Base-by-base conservation (phyloP, 805 yeast genomes). In the Candida suzukii region DNA sequence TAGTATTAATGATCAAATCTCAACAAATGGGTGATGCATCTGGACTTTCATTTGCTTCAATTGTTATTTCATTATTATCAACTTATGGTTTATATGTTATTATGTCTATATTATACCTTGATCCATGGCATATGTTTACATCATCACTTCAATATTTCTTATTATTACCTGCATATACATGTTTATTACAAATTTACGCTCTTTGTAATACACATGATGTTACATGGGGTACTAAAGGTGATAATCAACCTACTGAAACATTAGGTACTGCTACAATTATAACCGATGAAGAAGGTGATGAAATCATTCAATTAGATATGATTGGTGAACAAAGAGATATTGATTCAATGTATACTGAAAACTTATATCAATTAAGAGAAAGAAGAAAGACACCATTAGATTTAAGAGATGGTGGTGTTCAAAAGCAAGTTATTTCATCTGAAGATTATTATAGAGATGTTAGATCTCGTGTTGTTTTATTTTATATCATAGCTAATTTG, bases 191-290 rank as follows among this genome's bases (percentile, higher is more conserved):
- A 64, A 88, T 93, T 44, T 91, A 88, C 66, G 97, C 99, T 1
- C 88, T 91, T 64, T 91, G 99, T 68, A 91, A 91, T 61, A 91
- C 97, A 3, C 98, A 91, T 64, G 99, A 91, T 69, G 96, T 93
- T 39, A 85, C 96, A 0, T 91, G 99, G 99, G 99, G 99, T 64
- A 91, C 99, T 2, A 91, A 91, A 60, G 99, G 99, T 50, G 96
- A 90, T 46, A 84, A 82, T 48, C 76, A 75, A 45, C 83, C 78
- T 36, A 74, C 78, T 17, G 76, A 77, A 48, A 83, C 76, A 46
- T 68, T 82, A 29, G 90, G 95, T 37, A 81, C 85, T 35, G 95
- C 95, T 38, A 84, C 85, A 25, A 83, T 86, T 46, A 81, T 77
- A 38, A 81, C 84, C 56, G 82, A 82, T 46, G 93, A 83, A 41